Base-by-base conservation (phyloP, 768 basidiomycete genomes). In the Boletus patriciae region DNA sequence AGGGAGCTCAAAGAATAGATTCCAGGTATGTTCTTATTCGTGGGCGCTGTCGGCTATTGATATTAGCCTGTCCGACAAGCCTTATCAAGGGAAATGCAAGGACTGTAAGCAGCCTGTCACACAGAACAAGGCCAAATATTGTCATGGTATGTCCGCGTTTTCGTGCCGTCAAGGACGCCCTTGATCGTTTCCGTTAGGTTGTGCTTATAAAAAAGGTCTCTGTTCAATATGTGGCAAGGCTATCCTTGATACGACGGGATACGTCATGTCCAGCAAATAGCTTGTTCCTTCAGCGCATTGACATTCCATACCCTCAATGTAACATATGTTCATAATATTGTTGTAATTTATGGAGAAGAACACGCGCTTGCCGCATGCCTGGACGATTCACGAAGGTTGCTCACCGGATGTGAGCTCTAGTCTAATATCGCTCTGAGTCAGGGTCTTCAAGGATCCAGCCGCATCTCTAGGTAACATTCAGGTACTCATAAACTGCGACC, bases 191-290 rank as follows among this genome's bases (percentile, higher is more conserved):
- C 51, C 31, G 18, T 36, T 62, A 92, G 91, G 92, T 31, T 94
- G 91, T 69, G 92, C 91, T 21, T 93, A 87, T 74, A 92, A 87
- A 78, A 90, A 90, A 67, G 92, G 92, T 13, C 71, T 90, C 38
- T 94, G 92, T 65, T 83, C 90, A 45, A 92, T 93, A 75, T 94
- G 92, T 62, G 92, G 92, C 61, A 93, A 92, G 68, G 78, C 87
- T 68, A 90, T 94, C 56, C 78, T 93, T 29, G 91, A 94, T 70
- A 94, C 89, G 9, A 82, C 83, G 8, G 84, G 88, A 64, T 93
- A 92, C 69, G 83, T 81, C 49, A 94, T 94, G 91, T 90, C 90
- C 23, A 83, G 82, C 76, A 92, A 92, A 72, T 93, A 77, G 49
- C 36, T 12, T 21, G 15, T 46, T 42, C 27, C 25, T n/a, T 21